A percentile compares a stretch with the other conserved stretches of the same genome.
Evolutionary conservation across 768 basidiomycete genomes (phyloP).

Genomic region (Tricholoma sp.): DNA sequence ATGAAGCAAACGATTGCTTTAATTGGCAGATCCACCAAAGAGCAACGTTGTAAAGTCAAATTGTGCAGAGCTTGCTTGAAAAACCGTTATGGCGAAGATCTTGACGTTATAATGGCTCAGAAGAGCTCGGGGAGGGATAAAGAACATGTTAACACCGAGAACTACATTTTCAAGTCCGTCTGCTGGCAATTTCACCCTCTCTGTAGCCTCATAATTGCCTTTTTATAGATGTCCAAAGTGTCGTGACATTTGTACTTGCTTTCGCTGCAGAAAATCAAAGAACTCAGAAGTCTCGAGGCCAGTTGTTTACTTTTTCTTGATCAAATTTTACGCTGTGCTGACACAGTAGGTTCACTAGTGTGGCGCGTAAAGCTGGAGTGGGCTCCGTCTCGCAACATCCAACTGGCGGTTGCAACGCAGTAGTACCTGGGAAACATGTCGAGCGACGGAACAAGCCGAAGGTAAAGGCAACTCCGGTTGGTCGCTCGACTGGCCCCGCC

Average conservation of each 20-base stretch:
- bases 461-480: neutral
- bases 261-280: constrained; percentile 56
- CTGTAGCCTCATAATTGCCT: neutral
- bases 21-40: constrained; percentile 18
- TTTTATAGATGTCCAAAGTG: constrained; percentile 63
- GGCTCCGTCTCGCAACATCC: constrained; percentile 1
- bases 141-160: constrained; percentile 21
- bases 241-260: constrained; percentile 61
- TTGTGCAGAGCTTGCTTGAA: constrained; percentile 65
- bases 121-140: constrained; percentile 8
- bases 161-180: constrained; percentile 51
- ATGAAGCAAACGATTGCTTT: constrained; percentile 17
- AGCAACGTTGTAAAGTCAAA: constrained; percentile 47
- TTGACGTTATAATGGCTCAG: constrained; percentile 35
- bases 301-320: constrained; percentile 11
- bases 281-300: constrained; percentile 60
- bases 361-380: constrained; percentile 1
- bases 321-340: neutral
- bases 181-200: neutral
- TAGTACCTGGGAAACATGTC: constrained; percentile 7
- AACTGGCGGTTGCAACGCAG: neutral
- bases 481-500: neutral
- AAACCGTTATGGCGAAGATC: constrained; percentile 58
- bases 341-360: neutral
- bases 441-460: constrained; percentile 7